Evolutionary conservation across 2,329 filamentous ascomycete genomes (phyloP), one percentile per base, ranked within the genome.

Genomic region (Chaetomiaceae sp.): DNA sequence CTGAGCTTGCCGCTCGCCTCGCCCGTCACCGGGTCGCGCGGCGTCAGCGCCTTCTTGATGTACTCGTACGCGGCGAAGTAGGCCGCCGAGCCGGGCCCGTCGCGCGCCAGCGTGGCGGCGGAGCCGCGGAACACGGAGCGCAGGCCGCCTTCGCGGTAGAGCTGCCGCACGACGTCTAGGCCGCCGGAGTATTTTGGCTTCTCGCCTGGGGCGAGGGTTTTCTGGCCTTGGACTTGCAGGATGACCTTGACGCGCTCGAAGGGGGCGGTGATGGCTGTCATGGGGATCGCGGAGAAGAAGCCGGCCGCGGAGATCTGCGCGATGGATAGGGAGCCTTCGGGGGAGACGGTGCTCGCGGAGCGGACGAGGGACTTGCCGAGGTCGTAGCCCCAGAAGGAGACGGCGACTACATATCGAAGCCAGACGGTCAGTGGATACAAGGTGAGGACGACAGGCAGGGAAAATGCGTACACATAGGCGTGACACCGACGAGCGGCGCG

Each of bases 161-260:
- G 78, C 69, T 96, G 90, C 56, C 86, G 81, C 22, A 96, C 93
- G 38, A 97, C 93, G 68, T 97, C 93, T 42, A 86, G 54, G 49
- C 86, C 89, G 62, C 90, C 90, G 36, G 75, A 78, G 75, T 97
- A 97, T 62, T 87, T 88, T 14, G 89, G 90, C 69, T 95, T 94
- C 72, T 96, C 86, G 61, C 90, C 91, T 0, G 90, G 87, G 1
- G 83, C 81, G 33, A 93, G 83, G 43, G 76, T 71, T 69, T 90
- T 89, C 68, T 96, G 89, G 61, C 89, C 90, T 70, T 97, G 93
- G 57, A 97, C 94, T 68, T 98, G 93, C 1, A 98, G 83, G 54
- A 98, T 89, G 46, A 98, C 91, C 71, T 98, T 98, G 59, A 98
- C 89, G 62, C 93, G 91, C 76, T 98, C 93, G 65, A 98, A 97